Conservation (phyloP, 202 grass and related monocot genomes). For the Saccharum hybrid region DNA sequence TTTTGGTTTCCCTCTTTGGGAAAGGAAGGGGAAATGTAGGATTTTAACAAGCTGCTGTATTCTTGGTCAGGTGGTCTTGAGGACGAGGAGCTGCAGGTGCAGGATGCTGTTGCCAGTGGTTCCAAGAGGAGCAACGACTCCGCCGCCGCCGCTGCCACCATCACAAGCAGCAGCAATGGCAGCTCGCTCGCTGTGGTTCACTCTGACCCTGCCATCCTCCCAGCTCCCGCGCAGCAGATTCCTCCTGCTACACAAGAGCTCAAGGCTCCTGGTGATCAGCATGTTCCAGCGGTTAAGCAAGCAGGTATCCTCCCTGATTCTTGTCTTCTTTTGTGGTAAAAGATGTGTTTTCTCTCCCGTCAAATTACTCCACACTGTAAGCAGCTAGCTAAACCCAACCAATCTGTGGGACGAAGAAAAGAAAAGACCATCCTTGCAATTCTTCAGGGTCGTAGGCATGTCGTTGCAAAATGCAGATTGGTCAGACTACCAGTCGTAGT, state of each 20-base stretch:
- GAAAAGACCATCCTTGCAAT: conserved; percentile 4
- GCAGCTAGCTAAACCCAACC: neutral
- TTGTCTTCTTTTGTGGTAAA: neutral
- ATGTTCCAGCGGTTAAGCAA: conserved; percentile 45
- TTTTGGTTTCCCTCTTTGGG: neutral
- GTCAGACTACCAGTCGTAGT: neutral
- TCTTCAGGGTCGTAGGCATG: neutral
- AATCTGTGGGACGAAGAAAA: neutral
- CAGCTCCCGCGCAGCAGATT: conserved; percentile 32
- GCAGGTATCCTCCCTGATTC: conserved; percentile 36
- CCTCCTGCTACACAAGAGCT: neutral
- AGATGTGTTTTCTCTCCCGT: neutral
- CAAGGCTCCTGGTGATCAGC: conserved; percentile 2
- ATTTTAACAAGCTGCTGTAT: conserved; percentile 18
- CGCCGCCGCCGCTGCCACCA: neutral
- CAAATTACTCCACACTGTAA: neutral
- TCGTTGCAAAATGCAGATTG: conserved; percentile 17
- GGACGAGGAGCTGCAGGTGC: conserved; percentile 45
- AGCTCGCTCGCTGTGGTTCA: conserved; percentile 9
- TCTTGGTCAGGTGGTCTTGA: conserved; percentile 44
- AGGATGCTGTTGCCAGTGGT: neutral
- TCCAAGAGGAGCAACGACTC: neutral
- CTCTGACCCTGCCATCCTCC: conserved; percentile 40
- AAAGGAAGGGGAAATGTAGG: neutral
- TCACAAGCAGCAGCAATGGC: conserved; percentile 17